Percentiles rank a stretch among this genome's conserved stretches.
phyloP scores from a whole-genome alignment of 2,329 filamentous ascomycete genomes.

The Penicillium corylophilum region DNA sequence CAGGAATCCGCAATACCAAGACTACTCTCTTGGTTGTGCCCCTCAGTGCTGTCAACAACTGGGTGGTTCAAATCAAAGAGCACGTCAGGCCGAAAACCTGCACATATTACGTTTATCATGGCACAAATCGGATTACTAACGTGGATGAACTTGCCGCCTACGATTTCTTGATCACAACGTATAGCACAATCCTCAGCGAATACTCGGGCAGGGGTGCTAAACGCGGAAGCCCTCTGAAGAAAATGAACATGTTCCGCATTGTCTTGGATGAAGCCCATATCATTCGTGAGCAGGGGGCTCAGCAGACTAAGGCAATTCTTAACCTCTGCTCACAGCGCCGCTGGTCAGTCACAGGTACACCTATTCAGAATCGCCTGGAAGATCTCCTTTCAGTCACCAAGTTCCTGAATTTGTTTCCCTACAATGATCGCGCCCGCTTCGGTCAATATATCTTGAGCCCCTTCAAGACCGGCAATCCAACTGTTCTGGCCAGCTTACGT shows the following conservation, averaged over 20 bases:
- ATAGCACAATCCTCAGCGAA: slow-evolving; percentile 82
- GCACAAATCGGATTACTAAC: slow-evolving; percentile 70
- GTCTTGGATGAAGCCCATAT: slow-evolving; percentile 93
- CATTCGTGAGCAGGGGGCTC: slow-evolving; percentile 80
- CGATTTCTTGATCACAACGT: slow-evolving; percentile 89
- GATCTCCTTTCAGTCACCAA: slow-evolving; percentile 84
- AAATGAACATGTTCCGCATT: slow-evolving; percentile 88
- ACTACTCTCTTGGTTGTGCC: slow-evolving; percentile 86
- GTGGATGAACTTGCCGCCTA: slow-evolving; percentile 66
- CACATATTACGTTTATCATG: slow-evolving; percentile 82
- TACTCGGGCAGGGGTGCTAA: slow-evolving; percentile 65
- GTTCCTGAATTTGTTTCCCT: slow-evolving; percentile 81
- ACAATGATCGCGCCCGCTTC: slow-evolving; percentile 75
- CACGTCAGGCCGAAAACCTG: slow-evolving; percentile 68
- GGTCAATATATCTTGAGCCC: slow-evolving; percentile 76
- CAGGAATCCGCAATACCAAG: slow-evolving; percentile 62
- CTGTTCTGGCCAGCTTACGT: slow-evolving; percentile 76
- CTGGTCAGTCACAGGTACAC: slow-evolving; percentile 97
- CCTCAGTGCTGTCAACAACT: slow-evolving; percentile 87
- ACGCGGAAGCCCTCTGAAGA: slow-evolving; percentile 64
- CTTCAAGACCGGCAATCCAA: slow-evolving; percentile 82
- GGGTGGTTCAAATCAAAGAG: slow-evolving; percentile 86
- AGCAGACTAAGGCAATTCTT: slow-evolving; percentile 82
- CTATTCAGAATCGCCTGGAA: slow-evolving; percentile 89
- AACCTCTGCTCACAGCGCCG: slow-evolving; percentile 74